Evolutionary conservation across 257 asterid species (phyloP), one percentile per base, ranked within the genome.

Genomic region (Przewalskia tangutica): DNA sequence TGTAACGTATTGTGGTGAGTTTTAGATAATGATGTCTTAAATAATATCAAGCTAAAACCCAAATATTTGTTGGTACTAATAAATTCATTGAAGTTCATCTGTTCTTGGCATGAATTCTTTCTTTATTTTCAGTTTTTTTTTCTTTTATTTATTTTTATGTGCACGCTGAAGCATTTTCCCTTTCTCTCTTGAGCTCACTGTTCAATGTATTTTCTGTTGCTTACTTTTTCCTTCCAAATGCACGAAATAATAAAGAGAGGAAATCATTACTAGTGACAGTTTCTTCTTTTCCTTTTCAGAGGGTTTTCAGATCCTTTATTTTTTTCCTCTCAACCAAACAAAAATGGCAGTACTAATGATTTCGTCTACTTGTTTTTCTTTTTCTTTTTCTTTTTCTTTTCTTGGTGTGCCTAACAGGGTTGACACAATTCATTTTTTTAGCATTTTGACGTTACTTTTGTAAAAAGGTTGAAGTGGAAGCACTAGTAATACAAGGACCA

Each of bases 401-500:
- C 11, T 12, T 17, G 2, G 3, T 34, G 32, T 48, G 48, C 44
- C 60, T 23, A 48, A 73, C 79, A 73, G 16, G 23, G 7, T 55
- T 55, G 58, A 54, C 10, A 56, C 6, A 23, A 73, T 11, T 73
- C 12, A 34, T 6, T 46, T n/a, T 16, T 23, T 73, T 46, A 46
- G 59, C 55, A 48, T 12, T 20, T 48, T 48, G 79, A 23, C 60
- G 44, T 12, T 20, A 1, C 4, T 6, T 23, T 40, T 4, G 6
- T 7, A 8, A 18, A 78, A 18, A 78, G 98, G 98, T 93, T 83
- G 98, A 95, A 82, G 95, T 95, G 54, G 98, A 95, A 84, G 97
- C 98, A 85, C 83, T 95, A 12, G 97, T 93, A 20, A 85, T 95
- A 44, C 92, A 92, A 88, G 99, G 99, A 12, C 95, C 95, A 82